Evolutionary conservation across 768 basidiomycete species (phyloP).

Genomic region (Roridomyces roridus): DNA sequence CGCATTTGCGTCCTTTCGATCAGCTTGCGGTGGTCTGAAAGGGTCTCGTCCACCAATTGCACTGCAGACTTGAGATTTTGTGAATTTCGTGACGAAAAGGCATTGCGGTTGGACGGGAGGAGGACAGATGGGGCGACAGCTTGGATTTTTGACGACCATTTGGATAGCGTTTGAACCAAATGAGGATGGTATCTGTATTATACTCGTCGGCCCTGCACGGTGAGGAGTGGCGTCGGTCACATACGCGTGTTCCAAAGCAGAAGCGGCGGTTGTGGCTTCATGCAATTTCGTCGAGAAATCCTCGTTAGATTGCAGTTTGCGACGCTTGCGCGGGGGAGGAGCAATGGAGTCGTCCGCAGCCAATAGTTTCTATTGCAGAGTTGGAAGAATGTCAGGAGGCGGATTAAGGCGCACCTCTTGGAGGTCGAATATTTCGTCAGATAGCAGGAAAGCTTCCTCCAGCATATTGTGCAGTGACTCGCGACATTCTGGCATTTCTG

Average conservation of each 20-base stretch:
- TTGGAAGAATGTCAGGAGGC: background rate
- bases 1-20: conserved; percentile 67
- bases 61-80: conserved; percentile 68
- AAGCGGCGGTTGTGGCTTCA: conserved; percentile 47
- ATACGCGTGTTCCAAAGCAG: conserved; percentile 60
- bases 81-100: conserved; percentile 64
- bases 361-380: conserved; percentile 47
- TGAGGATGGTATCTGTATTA: conserved; percentile 65
- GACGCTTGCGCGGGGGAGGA: conserved; percentile 64
- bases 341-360: conserved; percentile 51
- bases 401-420: conserved; percentile 62
- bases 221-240: conserved; percentile 28
- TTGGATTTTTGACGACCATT: conserved; percentile 97
- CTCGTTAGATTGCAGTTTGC: conserved; percentile 44
- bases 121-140: conserved; percentile 86
- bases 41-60: conserved; percentile 78
- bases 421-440: conserved; percentile 70
- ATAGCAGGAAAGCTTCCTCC: conserved; percentile 63
- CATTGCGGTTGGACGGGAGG: conserved; percentile 69
- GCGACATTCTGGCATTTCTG: conserved; percentile 46
- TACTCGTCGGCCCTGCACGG: conserved; percentile 7
- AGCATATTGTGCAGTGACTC: conserved; percentile 59
- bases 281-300: conserved; percentile 45
- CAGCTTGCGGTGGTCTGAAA: conserved; percentile 62
- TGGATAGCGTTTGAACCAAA: conserved; percentile 78